Percentiles rank a stretch among this genome's conserved stretches.
Evolutionary conservation across 306 rosid species (phyloP).

Genomic region (Clitoria ternatea): DNA sequence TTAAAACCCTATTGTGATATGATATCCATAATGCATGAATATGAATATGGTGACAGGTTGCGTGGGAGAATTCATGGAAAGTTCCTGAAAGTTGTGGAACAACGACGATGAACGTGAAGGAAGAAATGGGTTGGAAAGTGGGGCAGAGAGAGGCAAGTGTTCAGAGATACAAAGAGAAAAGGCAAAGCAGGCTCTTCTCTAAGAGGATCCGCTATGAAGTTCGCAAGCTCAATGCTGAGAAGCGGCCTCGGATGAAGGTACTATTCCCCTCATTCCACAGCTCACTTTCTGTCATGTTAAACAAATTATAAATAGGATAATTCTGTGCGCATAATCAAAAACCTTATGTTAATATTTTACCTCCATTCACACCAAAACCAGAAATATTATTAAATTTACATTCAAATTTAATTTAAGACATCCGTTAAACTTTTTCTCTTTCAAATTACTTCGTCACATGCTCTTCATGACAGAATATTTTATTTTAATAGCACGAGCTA

Average conservation of each 20-base stretch:
- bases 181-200: conserved; percentile 71
- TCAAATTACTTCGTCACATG: too few species aligned
- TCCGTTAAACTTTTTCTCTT: too few species aligned
- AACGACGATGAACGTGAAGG: conserved; percentile 17
- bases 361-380: too few species aligned
- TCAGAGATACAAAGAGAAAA: conserved; percentile 82
- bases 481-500: too few species aligned
- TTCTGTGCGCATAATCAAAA: not conserved
- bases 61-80: conserved; percentile 49
- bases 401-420: too few species aligned
- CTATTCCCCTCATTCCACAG: not conserved
- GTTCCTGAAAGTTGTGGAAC: conserved; percentile 46
- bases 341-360: not conserved
- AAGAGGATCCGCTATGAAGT: conserved; percentile 85
- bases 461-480: too few species aligned
- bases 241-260: conserved; percentile 95
- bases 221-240: conserved; percentile 87
- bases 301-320: not conserved
- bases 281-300: too few species aligned
- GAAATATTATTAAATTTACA: too few species aligned
- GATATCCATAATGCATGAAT: too few species aligned
- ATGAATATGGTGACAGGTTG: too few species aligned
- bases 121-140: conserved; percentile 37
- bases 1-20: too few species aligned
- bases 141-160: conserved; percentile 84